Percentiles rank a stretch among this genome's conserved stretches.
phyloP scores from a whole-genome alignment of 768 basidiomycete species.

The Rhodotorula babjevae region DNA sequence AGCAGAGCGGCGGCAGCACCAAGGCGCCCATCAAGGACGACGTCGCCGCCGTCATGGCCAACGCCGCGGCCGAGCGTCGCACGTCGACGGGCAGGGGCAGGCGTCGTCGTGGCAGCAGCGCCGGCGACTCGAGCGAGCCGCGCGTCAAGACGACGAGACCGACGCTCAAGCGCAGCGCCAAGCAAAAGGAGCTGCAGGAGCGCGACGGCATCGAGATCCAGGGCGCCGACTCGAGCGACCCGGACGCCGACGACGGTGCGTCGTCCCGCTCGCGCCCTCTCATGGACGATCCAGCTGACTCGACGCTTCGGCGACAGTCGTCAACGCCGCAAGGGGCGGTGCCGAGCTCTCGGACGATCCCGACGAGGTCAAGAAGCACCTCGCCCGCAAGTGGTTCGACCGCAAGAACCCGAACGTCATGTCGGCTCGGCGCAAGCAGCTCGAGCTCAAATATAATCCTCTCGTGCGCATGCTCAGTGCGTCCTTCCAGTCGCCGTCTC shows the following conservation, averaged over 20 bases:
- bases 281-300: no score
- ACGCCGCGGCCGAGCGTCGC: not conserved
- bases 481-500: not conserved
- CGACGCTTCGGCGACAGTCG: not conserved
- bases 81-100: not conserved
- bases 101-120: not conserved
- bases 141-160: not conserved
- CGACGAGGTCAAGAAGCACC: constrained; percentile 1
- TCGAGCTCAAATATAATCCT: constrained; percentile 27
- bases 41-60: not conserved
- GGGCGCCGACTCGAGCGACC: not conserved
- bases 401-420: constrained; percentile 14
- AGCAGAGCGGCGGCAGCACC: not conserved
- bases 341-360: not conserved
- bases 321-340: no score
- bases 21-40: constrained; percentile 3
- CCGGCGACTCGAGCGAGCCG: not conserved
- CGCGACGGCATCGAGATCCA: no score
- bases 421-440: not conserved
- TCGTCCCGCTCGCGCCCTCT: no score
- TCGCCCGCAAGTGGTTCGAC: constrained; percentile 24
- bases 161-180: not conserved
- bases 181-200: not conserved
- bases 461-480: constrained; percentile 22
- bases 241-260: not conserved